These are phyloP conservation scores for Mercurialis annua DNA, from an alignment of 345 rosid species.

Conservation along the genomic window DNA sequence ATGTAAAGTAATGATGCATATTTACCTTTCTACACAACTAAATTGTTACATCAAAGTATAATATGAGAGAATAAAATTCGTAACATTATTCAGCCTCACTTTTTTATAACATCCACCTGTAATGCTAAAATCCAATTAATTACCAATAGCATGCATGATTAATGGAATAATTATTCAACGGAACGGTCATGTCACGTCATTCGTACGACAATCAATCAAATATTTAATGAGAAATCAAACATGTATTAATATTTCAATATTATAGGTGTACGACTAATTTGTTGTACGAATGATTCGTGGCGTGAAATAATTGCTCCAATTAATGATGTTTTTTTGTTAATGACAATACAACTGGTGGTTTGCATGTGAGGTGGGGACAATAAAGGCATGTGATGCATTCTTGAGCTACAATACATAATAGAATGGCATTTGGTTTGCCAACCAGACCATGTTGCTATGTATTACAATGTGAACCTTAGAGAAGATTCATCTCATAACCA, in stretches of 20 bases:
- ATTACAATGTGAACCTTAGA: neutral
- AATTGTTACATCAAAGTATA: too few relatives aligned
- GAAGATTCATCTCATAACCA: neutral
- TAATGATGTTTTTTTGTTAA: neutral
- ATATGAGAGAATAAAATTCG: too few relatives aligned
- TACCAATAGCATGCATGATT: conserved; percentile 1
- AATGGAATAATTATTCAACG: too few relatives aligned
- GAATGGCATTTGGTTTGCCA: neutral
- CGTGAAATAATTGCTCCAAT: too few relatives aligned
- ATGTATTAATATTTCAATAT: too few relatives aligned
- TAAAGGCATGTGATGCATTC: conserved; percentile 21
- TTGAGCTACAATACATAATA: conserved; percentile 11
- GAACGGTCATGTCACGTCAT: too few relatives aligned
- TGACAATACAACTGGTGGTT: conserved; percentile 2
- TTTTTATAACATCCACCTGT: neutral
- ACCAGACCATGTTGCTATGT: conserved; percentile 5
- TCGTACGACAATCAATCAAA: too few relatives aligned
- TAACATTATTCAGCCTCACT: too few relatives aligned
- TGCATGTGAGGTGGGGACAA: conserved; percentile 19
- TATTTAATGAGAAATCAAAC: too few relatives aligned
- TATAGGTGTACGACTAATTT: too few relatives aligned
- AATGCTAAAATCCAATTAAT: conserved; percentile 1
- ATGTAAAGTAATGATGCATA: neutral
- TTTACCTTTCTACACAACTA: neutral
- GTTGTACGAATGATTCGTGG: too few relatives aligned